These are phyloP conservation scores for Polytrichum commune DNA, from an alignment of 225 moss, liverwort and hornwort genomes.

Conservation along the genomic window DNA sequence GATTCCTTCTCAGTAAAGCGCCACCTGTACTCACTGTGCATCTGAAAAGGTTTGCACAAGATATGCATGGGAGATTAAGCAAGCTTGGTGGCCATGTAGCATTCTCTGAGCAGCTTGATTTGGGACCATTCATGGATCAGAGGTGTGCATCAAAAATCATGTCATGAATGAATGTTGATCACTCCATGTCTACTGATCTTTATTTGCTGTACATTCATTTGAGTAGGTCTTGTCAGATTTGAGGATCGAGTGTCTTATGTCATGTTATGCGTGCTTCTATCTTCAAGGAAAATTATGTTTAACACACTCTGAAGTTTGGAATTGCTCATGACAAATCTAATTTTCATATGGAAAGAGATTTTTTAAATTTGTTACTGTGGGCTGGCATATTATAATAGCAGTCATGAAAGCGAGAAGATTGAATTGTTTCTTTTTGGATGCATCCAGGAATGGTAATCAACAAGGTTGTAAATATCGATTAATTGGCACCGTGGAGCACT, in stretches of 20 bases:
- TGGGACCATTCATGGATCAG: slow-evolving; percentile 72
- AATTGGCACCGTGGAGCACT: slow-evolving; percentile 87
- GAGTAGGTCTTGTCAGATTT: too few relatives aligned
- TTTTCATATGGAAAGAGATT: too few relatives aligned
- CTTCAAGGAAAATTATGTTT: too few relatives aligned
- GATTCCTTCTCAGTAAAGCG: slow-evolving; percentile 67
- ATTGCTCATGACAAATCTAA: too few relatives aligned
- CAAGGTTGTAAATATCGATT: slow-evolving; percentile 57
- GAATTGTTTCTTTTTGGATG: slow-evolving; percentile 13
- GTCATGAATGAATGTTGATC: too few relatives aligned
- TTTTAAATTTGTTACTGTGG: too few relatives aligned
- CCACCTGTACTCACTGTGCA: slow-evolving; percentile 83
- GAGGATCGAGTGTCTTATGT: too few relatives aligned
- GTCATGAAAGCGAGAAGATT: not conserved
- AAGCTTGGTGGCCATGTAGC: slow-evolving; percentile 78
- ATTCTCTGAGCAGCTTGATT: slow-evolving; percentile 77
- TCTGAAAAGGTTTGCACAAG: slow-evolving; percentile 87
- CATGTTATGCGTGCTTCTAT: too few relatives aligned
- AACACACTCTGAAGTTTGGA: too few relatives aligned
- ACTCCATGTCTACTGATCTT: too few relatives aligned
- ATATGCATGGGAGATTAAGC: slow-evolving; percentile 80
- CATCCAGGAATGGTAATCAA: slow-evolving; percentile 56
- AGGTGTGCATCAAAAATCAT: slow-evolving; percentile 31
- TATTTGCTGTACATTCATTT: too few relatives aligned
- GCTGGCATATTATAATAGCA: not conserved